A percentile compares a stretch with the other conserved stretches of the same genome.
Conservation (phyloP, 2,329 filamentous ascomycete species). For the Taxawa tesnikishii region DNA sequence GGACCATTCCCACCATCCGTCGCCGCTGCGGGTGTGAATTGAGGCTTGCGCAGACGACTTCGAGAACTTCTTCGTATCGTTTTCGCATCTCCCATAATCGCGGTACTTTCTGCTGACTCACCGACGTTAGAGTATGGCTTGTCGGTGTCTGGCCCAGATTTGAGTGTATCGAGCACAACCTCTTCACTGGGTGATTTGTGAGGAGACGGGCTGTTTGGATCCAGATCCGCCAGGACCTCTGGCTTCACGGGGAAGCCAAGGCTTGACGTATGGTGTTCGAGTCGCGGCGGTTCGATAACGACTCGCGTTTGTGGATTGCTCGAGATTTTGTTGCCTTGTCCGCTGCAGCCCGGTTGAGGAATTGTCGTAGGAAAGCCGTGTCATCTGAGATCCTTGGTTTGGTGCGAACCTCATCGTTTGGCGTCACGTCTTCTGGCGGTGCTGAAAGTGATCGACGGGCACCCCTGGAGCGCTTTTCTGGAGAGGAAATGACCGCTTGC, state of each 20-base stretch:
- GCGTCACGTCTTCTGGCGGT: slow-evolving; percentile 20
- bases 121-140: no score
- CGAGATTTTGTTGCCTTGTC: slow-evolving; percentile 22
- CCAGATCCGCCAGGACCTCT: slow-evolving; percentile 30
- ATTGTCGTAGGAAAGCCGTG: slow-evolving; percentile 36
- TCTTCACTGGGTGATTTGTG: slow-evolving; percentile 12
- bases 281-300: slow-evolving; percentile 33
- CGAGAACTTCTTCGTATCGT: slow-evolving; percentile 4
- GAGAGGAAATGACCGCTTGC: no score
- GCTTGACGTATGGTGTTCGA: slow-evolving; percentile 34
- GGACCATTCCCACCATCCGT: slow-evolving; percentile 13
- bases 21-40: slow-evolving; percentile 2
- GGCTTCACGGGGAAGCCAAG: slow-evolving; percentile 30
- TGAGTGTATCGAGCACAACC: not conserved
- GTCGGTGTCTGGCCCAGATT: no score
- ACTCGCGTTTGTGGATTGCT: slow-evolving; percentile 24
- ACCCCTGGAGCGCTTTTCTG: slow-evolving; percentile 1
- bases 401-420: slow-evolving; percentile 10
- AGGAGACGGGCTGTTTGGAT: slow-evolving; percentile 34
- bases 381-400: slow-evolving; percentile 29
- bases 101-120: no score
- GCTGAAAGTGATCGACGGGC: slow-evolving; percentile 13
- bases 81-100: not conserved
- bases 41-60: slow-evolving; percentile 2
- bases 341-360: slow-evolving; percentile 35